A percentile compares a stretch with the other conserved stretches of the same genome.
These are phyloP conservation scores for Priceomyces carsonii DNA, from an alignment of 805 yeast species.

Conservation along the genomic window DNA sequence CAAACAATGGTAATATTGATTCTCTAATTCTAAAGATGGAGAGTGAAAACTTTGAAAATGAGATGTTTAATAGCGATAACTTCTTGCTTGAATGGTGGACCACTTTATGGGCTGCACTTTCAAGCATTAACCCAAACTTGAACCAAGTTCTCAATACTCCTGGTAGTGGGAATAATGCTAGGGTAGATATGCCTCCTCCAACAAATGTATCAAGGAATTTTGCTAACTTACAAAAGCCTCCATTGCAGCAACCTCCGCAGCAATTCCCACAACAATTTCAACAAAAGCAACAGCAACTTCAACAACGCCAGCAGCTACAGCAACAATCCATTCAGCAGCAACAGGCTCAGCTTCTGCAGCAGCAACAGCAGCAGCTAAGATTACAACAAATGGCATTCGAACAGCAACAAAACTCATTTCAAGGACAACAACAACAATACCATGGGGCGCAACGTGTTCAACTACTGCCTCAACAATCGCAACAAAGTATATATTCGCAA, in stretches of 20 bases:
- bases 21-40: neutral
- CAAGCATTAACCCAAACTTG: constrained; percentile 37
- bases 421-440: constrained; percentile 20
- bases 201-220: constrained; percentile 9
- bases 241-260: constrained; percentile 1
- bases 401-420: constrained; percentile 14
- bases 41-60: neutral
- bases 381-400: constrained; percentile 27
- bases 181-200: constrained; percentile 8
- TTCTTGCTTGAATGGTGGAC: constrained; percentile 61
- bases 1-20: constrained; percentile 1
- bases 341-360: constrained; percentile 32
- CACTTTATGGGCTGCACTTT: constrained; percentile 49
- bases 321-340: constrained; percentile 6
- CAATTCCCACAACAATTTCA: constrained; percentile 13
- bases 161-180: neutral
- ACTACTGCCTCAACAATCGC: neutral
- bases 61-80: constrained; percentile 27
- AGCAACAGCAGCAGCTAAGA: constrained; percentile 25
- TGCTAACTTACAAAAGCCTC: constrained; percentile 8
- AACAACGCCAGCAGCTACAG: constrained; percentile 8
- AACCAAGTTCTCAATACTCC: constrained; percentile 18
- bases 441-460: constrained; percentile 27
- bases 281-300: constrained; percentile 10
- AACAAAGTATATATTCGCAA: neutral